phyloP scores from a whole-genome alignment of 225 moss, liverwort and hornwort genomes.

The Neckera pumila region DNA sequence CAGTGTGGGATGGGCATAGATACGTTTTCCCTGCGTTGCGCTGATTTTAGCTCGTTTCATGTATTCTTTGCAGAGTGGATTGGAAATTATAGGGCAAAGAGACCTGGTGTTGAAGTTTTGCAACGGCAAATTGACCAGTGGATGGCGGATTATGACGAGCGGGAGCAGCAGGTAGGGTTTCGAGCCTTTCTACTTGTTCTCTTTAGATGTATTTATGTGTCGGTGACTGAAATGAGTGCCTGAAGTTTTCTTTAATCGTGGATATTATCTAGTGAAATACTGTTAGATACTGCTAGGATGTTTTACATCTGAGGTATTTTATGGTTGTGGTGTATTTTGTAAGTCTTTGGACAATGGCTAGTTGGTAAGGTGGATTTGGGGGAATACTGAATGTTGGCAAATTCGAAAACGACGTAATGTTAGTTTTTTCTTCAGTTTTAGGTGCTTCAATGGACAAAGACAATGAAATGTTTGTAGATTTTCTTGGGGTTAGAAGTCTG shows the following conservation, averaged over 20 bases:
- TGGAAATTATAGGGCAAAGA: slow-evolving; percentile 50
- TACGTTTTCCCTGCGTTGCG: neutral
- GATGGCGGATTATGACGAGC: slow-evolving; percentile 72
- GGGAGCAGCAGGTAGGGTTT: slow-evolving; percentile 44
- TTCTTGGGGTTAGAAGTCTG: neutral
- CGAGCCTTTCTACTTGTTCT: neutral
- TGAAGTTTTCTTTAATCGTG: neutral
- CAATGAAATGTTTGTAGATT: neutral
- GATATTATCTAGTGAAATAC: neutral
- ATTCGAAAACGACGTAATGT: neutral
- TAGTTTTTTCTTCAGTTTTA: neutral
- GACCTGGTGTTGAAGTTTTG: slow-evolving; percentile 57
- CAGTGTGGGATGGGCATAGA: neutral
- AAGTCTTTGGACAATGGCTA: neutral
- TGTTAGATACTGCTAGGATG: neutral
- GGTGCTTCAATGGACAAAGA: neutral
- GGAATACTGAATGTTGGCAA: neutral
- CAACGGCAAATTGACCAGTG: slow-evolving; percentile 68
- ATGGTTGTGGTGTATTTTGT: neutral
- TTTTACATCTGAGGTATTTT: neutral
- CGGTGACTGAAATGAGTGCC: neutral
- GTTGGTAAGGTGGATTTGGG: neutral
- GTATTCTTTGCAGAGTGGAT: slow-evolving; percentile 51
- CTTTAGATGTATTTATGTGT: neutral
- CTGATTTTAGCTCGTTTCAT: neutral